These are phyloP conservation scores for Aphanomyces invadans DNA, from an alignment of 352 stramenopile genomes.

Conservation along the genomic window DNA sequence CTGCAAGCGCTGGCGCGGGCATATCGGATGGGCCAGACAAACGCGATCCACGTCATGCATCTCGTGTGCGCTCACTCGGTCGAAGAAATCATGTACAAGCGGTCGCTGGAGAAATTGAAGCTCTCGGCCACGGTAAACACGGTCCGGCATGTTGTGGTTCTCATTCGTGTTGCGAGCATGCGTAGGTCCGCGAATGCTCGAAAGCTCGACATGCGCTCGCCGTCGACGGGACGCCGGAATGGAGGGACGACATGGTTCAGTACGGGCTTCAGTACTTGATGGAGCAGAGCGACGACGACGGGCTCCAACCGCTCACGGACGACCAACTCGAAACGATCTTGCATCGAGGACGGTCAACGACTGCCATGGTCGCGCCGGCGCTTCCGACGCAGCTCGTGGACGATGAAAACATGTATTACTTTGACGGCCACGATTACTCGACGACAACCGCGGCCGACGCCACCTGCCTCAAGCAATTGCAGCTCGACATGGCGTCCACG, in stretches of 20 bases:
- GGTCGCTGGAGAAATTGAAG: slow-evolving; percentile 54
- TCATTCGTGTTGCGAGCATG: not conserved
- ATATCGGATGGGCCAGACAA: slow-evolving; percentile 64
- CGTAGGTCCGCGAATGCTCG: slow-evolving; percentile 15
- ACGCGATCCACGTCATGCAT: slow-evolving; percentile 73
- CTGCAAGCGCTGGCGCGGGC: slow-evolving; percentile 61
- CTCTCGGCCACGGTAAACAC: slow-evolving; percentile 69
- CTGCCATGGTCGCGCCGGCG: not conserved
- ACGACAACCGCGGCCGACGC: slow-evolving; percentile 33
- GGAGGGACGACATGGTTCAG: slow-evolving; percentile 59
- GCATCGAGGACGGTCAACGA: not conserved
- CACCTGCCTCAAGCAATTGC: slow-evolving; percentile 24
- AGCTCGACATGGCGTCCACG: not conserved
- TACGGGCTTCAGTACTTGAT: slow-evolving; percentile 68
- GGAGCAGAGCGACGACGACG: slow-evolving; percentile 32
- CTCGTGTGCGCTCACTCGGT: slow-evolving; percentile 66
- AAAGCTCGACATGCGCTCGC: slow-evolving; percentile 33
- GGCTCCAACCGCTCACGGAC: slow-evolving; percentile 43
- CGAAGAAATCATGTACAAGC: slow-evolving; percentile 72
- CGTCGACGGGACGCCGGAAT: slow-evolving; percentile 28
- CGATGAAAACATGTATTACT: slow-evolving; percentile 82
- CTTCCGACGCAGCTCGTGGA: slow-evolving; percentile 26
- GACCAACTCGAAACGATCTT: slow-evolving; percentile 36
- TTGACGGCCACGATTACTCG: slow-evolving; percentile 68
- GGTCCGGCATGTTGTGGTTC: slow-evolving; percentile 24